Evolutionary conservation across 2,329 filamentous ascomycete genomes (phyloP), one percentile per base, ranked within the genome.

Genomic region (Pestalotiopsis sp.): DNA sequence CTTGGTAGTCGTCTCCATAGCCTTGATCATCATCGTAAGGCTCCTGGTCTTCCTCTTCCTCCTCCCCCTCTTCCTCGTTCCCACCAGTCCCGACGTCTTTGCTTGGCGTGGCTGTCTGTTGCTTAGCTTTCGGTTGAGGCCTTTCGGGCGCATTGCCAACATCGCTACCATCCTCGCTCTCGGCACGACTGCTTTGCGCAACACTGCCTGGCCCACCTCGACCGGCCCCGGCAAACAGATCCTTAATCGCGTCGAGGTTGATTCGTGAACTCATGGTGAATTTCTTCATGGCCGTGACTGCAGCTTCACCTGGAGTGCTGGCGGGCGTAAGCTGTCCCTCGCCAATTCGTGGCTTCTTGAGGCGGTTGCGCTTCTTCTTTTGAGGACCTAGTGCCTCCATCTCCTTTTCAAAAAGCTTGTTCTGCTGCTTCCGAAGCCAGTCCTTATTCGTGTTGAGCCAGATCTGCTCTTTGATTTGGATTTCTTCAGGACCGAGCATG

Each of bases 381-480:
- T 84, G 87, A 72, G 85, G 86, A 31, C 78, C 82, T 5, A 79
- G 68, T 17, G 74, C 73, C 69, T 87, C 88, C 70, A 89, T 83
- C 79, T 94, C 93, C 69, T 90, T 88, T 52, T 92, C 89, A 68
- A 97, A 91, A 6, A 92, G 86, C 79, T 96, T 97, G 70, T 93
- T 90, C 76, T 98, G 94, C 77, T 97, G 92, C 63, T 90, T 88
- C 9, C 95, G 92, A 52, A 99, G 85, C 88, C 95, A 99, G 73
- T 97, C 94, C 78, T 96, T 94, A 80, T 99, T 98, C 77, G 95
- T 91, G 69, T 95, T 95, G 58, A 97, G 90, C 96, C 96, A 99
- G 66, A 98, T 93, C 69, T 90, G 90, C 79, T 98, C 95, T 79
- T 98, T 98, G 76, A 94, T 89, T 41, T 88, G 88, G 2, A 91